Evolutionary conservation across 768 basidiomycete species (phyloP).

Genomic region (Leccinum uliginosum): DNA sequence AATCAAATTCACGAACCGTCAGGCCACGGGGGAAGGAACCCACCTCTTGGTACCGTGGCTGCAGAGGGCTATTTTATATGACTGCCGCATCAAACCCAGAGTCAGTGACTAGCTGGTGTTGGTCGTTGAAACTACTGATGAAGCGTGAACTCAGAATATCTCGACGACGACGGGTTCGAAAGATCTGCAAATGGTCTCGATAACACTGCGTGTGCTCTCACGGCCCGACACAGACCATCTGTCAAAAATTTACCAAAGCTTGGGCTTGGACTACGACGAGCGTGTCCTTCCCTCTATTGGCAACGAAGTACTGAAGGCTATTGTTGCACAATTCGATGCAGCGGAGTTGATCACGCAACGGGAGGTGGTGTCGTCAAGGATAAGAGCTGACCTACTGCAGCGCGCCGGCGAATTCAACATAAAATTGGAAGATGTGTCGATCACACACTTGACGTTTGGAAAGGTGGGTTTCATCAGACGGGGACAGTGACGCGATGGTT

Average conservation of each 20-base stretch:
- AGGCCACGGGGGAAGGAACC: slow-evolving; percentile 92
- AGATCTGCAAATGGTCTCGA: slow-evolving; percentile 97
- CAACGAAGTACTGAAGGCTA: slow-evolving; percentile 96
- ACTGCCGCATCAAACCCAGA: slow-evolving; percentile 95
- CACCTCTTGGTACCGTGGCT: slow-evolving; percentile 96
- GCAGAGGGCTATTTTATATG: slow-evolving; percentile 93
- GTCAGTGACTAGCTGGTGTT: slow-evolving; percentile 40
- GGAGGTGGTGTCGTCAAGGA: slow-evolving; percentile 93
- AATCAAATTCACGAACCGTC: neutral
- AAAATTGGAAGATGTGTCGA: slow-evolving; percentile 93
- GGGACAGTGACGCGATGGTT: neutral
- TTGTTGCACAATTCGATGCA: slow-evolving; percentile 97
- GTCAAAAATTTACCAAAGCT: slow-evolving; percentile 88
- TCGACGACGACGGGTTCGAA: slow-evolving; percentile 99
- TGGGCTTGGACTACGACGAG: slow-evolving; percentile 97
- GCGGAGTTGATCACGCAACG: slow-evolving; percentile 96
- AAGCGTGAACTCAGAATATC: slow-evolving; percentile 62
- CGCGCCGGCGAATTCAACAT: slow-evolving; percentile 97
- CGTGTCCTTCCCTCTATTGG: slow-evolving; percentile 96
- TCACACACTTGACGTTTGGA: slow-evolving; percentile 86
- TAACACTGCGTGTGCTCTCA: slow-evolving; percentile 93
- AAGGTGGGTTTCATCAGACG: slow-evolving; percentile 45
- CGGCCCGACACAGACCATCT: slow-evolving; percentile 87
- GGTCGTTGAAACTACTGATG: slow-evolving; percentile 3
- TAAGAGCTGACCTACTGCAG: slow-evolving; percentile 86